Base-by-base conservation (phyloP, 2,329 filamentous ascomycete species). In the Corniculantispora saksenae region DNA sequence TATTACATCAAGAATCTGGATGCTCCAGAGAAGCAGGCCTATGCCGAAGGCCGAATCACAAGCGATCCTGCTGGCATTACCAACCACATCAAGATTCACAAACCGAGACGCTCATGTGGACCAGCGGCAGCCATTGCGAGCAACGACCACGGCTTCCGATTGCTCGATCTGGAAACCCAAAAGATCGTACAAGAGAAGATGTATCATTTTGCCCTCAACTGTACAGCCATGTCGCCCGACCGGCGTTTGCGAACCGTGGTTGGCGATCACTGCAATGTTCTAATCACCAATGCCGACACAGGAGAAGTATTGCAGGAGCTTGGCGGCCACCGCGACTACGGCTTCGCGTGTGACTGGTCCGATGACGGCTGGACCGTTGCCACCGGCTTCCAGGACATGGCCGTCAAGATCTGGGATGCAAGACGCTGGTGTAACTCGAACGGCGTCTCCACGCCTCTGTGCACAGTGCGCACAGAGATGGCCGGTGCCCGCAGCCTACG, bases 301-400 rank as follows among this genome's bases (percentile, higher is more conserved):
- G 88, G 90, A 17, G 78, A 83, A 66, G 80, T 80, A 63, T 82
- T 84, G 67, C 82, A 89, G 69, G 77, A 79, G 29, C 83, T 94
- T 1, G 76, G 79, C 4, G 88, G 89, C 2, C 90, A 93, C 72
- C 81, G 81, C 17, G 91, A 93, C 72, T 91, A 84, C 69, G 90
- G 88, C 2, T 94, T 94, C 71, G 87, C 91, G 1, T 93, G 90
- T 71, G 91, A 90, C 69, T 94, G 91, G 91, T 89, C 91, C 21
- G 87, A 90, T 61, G 89, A 94, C 72, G 91, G 91, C 38, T 88
- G 88, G 79, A 89, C 88, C 15, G 84, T 94, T 23, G 91, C 91
- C 15, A 94, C 91, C 0, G 91, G 89, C 25, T 90, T 89, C 67
- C 91, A 94, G 75, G 91, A 94, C 75, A 89, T 84, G 73, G 84